These are phyloP conservation scores for Cyberlindnera suaveolens DNA, from an alignment of 805 yeast genomes.

Conservation along the genomic window DNA sequence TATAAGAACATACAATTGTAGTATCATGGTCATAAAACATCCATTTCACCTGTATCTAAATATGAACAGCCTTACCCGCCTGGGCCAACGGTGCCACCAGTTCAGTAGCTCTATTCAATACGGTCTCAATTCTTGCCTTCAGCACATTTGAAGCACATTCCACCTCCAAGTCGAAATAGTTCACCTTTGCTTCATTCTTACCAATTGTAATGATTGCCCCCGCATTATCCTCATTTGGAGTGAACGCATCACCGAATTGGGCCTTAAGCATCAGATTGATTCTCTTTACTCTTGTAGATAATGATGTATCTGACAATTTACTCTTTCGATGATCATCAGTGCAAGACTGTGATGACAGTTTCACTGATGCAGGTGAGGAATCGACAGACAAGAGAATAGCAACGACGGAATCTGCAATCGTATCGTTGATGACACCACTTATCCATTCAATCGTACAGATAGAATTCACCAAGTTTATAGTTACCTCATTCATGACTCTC, in stretches of 20 bases:
- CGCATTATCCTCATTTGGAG: conserved; percentile 30
- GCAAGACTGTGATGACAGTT: conserved; percentile 62
- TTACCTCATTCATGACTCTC: conserved; percentile 60
- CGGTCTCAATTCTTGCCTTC: conserved; percentile 75
- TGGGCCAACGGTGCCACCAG: conserved; percentile 80
- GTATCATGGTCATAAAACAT: background rate
- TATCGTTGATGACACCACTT: conserved; percentile 82
- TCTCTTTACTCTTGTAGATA: conserved; percentile 40
- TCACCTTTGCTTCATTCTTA: conserved; percentile 62
- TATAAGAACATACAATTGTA: no score
- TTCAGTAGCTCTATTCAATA: conserved; percentile 68
- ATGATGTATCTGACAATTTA: conserved; percentile 28
- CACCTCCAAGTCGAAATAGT: conserved; percentile 60
- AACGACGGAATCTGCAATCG: conserved; percentile 89
- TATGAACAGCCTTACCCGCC: conserved; percentile 10
- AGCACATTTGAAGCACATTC: conserved; percentile 69
- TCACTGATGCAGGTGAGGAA: conserved; percentile 91
- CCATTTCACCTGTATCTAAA: background rate
- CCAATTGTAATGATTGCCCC: conserved; percentile 70
- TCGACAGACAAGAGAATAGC: conserved; percentile 90
- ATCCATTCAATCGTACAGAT: conserved; percentile 80
- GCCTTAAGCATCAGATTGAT: conserved; percentile 61
- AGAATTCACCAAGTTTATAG: conserved; percentile 39
- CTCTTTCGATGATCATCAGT: conserved; percentile 19
- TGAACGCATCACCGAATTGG: conserved; percentile 82